A percentile compares a stretch with the other conserved stretches of the same genome.
These are phyloP conservation scores for Collariella sp. DNA, from an alignment of 495 filamentous ascomycete genomes.

Conservation along the genomic window DNA sequence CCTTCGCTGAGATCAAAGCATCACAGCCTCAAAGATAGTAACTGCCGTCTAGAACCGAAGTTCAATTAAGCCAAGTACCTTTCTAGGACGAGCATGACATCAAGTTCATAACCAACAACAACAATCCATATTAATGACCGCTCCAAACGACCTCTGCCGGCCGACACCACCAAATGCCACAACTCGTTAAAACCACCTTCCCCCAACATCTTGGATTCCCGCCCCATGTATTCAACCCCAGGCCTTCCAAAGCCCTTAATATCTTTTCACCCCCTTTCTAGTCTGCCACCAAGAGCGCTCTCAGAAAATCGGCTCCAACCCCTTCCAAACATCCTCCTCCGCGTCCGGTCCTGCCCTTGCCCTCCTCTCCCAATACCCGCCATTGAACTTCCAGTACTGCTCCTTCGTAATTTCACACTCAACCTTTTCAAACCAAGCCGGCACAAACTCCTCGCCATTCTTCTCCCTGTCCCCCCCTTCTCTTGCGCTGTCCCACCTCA, in stretches of 20 bases:
- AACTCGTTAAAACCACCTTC: too few relatives aligned
- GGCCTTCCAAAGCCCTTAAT: neutral
- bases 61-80: neutral
- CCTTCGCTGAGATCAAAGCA: neutral
- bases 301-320: conserved; percentile 30
- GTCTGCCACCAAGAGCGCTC: neutral
- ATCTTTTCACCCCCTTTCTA: neutral
- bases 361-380: conserved; percentile 74
- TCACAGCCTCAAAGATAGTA: too few relatives aligned
- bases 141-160: neutral
- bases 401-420: conserved; percentile 74
- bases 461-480: conserved; percentile 63
- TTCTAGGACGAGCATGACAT: neutral
- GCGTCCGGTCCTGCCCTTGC: conserved; percentile 44
- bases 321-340: conserved; percentile 38
- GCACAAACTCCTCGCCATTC: conserved; percentile 69
- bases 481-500: conserved; percentile 85
- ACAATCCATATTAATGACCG: neutral
- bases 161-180: neutral
- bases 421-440: conserved; percentile 74
- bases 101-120: neutral
- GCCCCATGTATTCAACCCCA: neutral
- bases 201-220: neutral
- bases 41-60: neutral
- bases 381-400: conserved; percentile 81